A percentile compares a stretch with the other conserved stretches of the same genome.
Evolutionary conservation across 1,284 basidiomycete species (phyloP).

Genomic region (Ganoderma leucocontextum): DNA sequence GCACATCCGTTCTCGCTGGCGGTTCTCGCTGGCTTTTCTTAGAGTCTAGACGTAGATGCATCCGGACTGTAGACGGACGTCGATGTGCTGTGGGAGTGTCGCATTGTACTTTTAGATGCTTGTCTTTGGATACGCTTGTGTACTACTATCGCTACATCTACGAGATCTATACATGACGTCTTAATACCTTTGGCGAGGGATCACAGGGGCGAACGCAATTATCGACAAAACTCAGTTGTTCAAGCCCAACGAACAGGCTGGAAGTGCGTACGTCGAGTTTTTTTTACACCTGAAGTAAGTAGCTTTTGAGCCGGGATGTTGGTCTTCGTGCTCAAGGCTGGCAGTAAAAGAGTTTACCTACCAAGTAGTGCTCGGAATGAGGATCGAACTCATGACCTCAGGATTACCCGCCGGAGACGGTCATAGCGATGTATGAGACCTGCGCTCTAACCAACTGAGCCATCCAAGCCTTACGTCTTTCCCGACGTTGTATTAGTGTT

Average conservation of each 20-base stretch:
- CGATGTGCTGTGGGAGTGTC: background rate
- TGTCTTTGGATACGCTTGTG: background rate
- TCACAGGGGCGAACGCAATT: background rate
- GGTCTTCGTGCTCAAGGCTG: too few relatives aligned
- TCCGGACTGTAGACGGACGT: background rate
- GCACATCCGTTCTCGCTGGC: background rate
- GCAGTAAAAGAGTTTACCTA: too few relatives aligned
- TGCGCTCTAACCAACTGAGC: slow-evolving; percentile 35
- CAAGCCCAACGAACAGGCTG: too few relatives aligned
- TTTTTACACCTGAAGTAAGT: too few relatives aligned
- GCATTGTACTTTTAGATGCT: slow-evolving; percentile 16
- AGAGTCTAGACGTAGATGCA: slow-evolving; percentile 6
- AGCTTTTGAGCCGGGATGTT: too few relatives aligned
- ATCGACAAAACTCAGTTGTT: too few relatives aligned
- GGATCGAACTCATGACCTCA: slow-evolving; percentile 35
- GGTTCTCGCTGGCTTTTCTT: background rate
- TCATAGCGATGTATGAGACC: slow-evolving; percentile 30
- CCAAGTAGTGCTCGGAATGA: slow-evolving; percentile 33
- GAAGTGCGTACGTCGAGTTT: too few relatives aligned
- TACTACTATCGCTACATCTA: slow-evolving; percentile 14
- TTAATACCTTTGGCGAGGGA: background rate
- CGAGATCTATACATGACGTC: slow-evolving; percentile 13
- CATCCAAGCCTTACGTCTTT: slow-evolving; percentile 25
- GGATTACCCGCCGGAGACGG: slow-evolving; percentile 26
- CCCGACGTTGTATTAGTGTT: too few relatives aligned